phyloP scores from a whole-genome alignment of 768 basidiomycete genomes.

The Amanita rubescens region DNA sequence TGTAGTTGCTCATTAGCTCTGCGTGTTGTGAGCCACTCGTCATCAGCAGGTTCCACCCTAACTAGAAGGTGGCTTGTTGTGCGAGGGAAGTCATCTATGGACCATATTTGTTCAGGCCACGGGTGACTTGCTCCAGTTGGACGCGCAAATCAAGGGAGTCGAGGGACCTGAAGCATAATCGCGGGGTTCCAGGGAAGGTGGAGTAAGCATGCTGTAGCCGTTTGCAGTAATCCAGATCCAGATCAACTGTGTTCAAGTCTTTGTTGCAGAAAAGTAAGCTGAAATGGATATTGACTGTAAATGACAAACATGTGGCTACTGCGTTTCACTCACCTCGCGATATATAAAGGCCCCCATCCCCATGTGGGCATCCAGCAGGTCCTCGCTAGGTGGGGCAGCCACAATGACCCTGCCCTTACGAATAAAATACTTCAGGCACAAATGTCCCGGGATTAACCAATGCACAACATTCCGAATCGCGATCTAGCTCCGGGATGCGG shows the following conservation, averaged over 20 bases:
- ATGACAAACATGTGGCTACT: background rate
- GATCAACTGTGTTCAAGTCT: background rate
- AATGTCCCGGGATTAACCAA: conserved; percentile 7
- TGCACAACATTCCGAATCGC: conserved; percentile 2
- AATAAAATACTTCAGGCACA: conserved; percentile 4
- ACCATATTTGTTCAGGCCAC: conserved; percentile 3
- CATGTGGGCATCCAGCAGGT: background rate
- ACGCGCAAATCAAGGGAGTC: background rate
- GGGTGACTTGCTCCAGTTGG: background rate
- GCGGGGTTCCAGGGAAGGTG: conserved; percentile 8
- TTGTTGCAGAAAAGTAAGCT: conserved; percentile 2
- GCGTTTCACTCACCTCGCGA: background rate
- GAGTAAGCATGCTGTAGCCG: background rate
- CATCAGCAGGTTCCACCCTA: conserved; percentile 4
- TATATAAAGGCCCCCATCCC: background rate
- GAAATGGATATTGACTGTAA: background rate
- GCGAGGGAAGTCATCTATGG: conserved; percentile 1
- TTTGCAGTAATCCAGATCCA: background rate
- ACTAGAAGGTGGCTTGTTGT: conserved; percentile 4
- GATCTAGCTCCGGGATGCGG: conserved; percentile 6
- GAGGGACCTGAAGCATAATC: conserved; percentile 5
- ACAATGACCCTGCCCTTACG: conserved; percentile 9
- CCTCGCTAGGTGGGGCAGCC: background rate
- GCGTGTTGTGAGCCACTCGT: background rate
- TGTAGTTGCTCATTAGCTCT: conserved; percentile 6